phyloP scores from a whole-genome alignment of 352 stramenopile species.

The Phytophthora quininea region DNA sequence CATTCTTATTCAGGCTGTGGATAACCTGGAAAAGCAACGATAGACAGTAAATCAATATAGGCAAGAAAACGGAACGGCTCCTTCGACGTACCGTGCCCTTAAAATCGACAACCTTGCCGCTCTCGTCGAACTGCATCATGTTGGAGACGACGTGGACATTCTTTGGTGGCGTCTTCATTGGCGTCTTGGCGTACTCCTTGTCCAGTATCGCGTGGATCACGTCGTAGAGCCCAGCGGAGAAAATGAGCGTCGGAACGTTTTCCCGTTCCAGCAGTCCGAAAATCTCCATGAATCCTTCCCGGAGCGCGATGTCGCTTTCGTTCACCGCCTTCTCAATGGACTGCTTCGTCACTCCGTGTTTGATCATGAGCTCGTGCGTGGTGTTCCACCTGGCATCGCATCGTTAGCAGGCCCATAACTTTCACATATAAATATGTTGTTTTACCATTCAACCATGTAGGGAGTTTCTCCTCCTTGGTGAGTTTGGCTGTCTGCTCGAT shows the following conservation, averaged over 20 bases:
- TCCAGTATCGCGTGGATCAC: constrained; percentile 81
- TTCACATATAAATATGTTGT: background rate
- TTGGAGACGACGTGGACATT: constrained; percentile 87
- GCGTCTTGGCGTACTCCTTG: constrained; percentile 60
- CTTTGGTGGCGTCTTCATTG: constrained; percentile 27
- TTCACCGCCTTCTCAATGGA: constrained; percentile 52
- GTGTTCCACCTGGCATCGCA: constrained; percentile 40
- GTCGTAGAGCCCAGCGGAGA: constrained; percentile 74
- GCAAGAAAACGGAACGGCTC: no score
- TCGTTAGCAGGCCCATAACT: background rate
- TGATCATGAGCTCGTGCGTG: constrained; percentile 57
- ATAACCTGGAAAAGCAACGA: constrained; percentile 53
- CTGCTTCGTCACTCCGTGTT: constrained; percentile 57
- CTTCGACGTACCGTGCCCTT: constrained; percentile 48
- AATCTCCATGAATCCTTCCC: constrained; percentile 65
- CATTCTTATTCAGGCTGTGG: constrained; percentile 84
- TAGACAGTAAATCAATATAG: background rate
- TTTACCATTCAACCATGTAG: constrained; percentile 73
- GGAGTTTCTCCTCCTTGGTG: constrained; percentile 77
- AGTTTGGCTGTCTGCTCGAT: constrained; percentile 78
- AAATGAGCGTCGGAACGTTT: constrained; percentile 78
- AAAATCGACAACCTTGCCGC: constrained; percentile 49
- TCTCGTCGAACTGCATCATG: constrained; percentile 77
- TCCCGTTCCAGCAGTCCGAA: constrained; percentile 57
- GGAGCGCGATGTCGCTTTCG: constrained; percentile 58